Conservation (phyloP, 1,284 basidiomycete species). For the Puccinia coronata region DNA sequence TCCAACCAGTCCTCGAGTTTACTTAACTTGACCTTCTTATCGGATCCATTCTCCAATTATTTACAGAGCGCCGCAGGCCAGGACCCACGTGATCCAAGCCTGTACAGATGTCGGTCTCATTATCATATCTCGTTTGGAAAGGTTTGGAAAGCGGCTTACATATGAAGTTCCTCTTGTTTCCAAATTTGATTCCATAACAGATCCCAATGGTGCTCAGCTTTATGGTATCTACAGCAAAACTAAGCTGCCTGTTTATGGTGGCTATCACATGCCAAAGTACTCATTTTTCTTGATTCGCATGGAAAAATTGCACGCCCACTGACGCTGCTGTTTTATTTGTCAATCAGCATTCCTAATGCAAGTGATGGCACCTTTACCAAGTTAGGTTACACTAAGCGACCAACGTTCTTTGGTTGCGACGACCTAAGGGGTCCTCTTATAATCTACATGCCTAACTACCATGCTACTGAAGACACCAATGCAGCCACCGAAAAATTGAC, state of each 20-base stretch:
- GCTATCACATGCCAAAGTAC: slow-evolving; percentile 45
- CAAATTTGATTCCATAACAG: neutral
- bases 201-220: slow-evolving; percentile 46
- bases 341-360: slow-evolving; percentile 38
- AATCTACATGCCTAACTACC: slow-evolving; percentile 47
- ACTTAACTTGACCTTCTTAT: neutral
- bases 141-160: too few species aligned
- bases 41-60: neutral
- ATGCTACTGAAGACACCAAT: slow-evolving; percentile 24
- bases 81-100: neutral
- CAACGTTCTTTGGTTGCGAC: slow-evolving; percentile 46
- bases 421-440: slow-evolving; percentile 19
- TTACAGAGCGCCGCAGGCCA: slow-evolving; percentile 11
- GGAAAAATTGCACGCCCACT: neutral
- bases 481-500: slow-evolving; percentile 10
- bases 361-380: slow-evolving; percentile 35
- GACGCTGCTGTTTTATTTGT: neutral
- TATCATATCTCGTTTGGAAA: neutral
- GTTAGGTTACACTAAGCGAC: slow-evolving; percentile 35
- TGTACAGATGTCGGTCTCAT: slow-evolving; percentile 23
- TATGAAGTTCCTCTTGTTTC: neutral
- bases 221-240: slow-evolving; percentile 36
- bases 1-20: neutral
- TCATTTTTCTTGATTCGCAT: neutral
- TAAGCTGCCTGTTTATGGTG: slow-evolving; percentile 10